These are phyloP conservation scores for Lantana camara DNA, from an alignment of 257 asterid species.

Conservation along the genomic window DNA sequence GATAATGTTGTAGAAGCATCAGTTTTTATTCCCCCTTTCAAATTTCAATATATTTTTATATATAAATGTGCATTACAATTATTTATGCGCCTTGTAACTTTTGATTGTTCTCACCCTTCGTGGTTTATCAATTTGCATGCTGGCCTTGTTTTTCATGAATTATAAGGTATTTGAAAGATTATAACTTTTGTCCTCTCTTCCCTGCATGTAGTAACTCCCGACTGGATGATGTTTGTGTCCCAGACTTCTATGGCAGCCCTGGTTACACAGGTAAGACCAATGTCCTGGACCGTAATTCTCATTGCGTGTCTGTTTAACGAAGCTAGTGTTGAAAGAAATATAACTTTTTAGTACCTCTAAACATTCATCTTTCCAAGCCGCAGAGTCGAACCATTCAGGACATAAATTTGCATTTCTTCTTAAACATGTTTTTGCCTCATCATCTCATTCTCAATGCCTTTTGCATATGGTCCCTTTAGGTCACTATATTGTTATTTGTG, in stretches of 20 bases:
- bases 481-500: slow-evolving; percentile 87
- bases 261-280: slow-evolving; percentile 74
- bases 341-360: background rate
- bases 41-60: too few species aligned
- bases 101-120: too few species aligned
- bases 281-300: background rate
- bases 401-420: slow-evolving; percentile 6
- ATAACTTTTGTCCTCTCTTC: background rate
- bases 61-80: too few species aligned
- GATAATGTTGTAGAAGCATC: slow-evolving; percentile 6
- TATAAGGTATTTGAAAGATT: background rate
- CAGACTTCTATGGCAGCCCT: slow-evolving; percentile 59
- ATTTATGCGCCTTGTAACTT: too few species aligned
- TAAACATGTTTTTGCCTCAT: slow-evolving; percentile 2
- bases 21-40: slow-evolving; percentile 1
- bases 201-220: slow-evolving; percentile 50
- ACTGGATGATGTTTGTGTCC: slow-evolving; percentile 55
- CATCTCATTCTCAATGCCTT: slow-evolving; percentile 23
- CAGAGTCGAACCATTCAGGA: background rate
- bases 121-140: too few species aligned
- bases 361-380: background rate
- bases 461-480: slow-evolving; percentile 45
- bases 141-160: too few species aligned
- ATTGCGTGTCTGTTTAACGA: background rate
- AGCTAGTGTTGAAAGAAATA: too few species aligned